Evolutionary conservation across 1,139 yeast genomes (phyloP), one percentile per base, ranked within the genome.

Genomic region (Blastobotrys serpentis): DNA sequence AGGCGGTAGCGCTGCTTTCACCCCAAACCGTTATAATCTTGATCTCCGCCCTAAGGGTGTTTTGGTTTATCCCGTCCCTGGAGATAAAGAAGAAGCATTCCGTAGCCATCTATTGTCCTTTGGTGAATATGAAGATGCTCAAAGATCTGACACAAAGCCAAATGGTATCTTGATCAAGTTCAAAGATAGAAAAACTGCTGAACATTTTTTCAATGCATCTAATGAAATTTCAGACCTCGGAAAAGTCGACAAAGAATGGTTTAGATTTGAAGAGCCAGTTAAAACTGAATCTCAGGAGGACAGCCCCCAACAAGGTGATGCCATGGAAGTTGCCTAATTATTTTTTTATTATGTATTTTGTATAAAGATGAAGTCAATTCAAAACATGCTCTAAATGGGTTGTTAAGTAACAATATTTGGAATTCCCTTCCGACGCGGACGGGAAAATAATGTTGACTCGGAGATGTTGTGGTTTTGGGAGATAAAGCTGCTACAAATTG

Each of bases 141-240:
- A 42, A 5, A 50, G 52, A 16, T 42, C 58, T 39, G 34, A 47
- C 47, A 32, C 29, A 2, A 45, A 13, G 17, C 46, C 52, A 8
- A 52, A 54, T 18, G 55, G 61, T 2, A 62, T 69, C 13, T 53
- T 65, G 7, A 60, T 74, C 16, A 65, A 65, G 37, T 72, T 75
- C 59, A 65, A 63, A 43, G 72, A 71, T 51, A 60, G 78, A 40
- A 57, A 58, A 29, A 51, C 66, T 11, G 79, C 79, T 1, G 78
- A 75, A 52, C 59, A 58, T 49, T 72, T 73, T 50, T 66, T 56
- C 47, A 59, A 54, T 33, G 59, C 58, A 1, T 32, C 63, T 2
- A 57, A 57, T 18, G 52, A 53, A 1, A 52, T 70, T 17, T 66
- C 68, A 0, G 69, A 64, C 2, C 52, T 66, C 14, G 69, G 70